phyloP scores from a whole-genome alignment of 192 early-diverging fungal genomes.

The Rhizophagus clarus region DNA sequence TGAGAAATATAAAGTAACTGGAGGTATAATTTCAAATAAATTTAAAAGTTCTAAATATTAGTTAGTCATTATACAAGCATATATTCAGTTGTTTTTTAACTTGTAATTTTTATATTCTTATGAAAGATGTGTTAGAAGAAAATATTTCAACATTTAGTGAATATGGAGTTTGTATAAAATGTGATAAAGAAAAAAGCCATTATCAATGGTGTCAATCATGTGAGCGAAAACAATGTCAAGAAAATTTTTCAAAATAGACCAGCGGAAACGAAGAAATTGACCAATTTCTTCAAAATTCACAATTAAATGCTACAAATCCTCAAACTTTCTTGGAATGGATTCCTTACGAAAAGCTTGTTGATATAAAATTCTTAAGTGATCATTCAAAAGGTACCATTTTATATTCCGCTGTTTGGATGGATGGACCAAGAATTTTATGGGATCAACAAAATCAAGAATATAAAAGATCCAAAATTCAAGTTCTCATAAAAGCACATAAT shows the following conservation, averaged over 20 bases:
- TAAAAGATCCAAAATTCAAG: background rate
- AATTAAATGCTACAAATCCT: background rate
- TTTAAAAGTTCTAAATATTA: too few relatives aligned
- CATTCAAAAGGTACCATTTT: background rate
- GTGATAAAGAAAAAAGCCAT: background rate
- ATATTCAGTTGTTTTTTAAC: too few relatives aligned
- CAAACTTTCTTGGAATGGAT: conserved; percentile 3
- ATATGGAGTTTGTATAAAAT: background rate
- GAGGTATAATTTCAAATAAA: too few relatives aligned
- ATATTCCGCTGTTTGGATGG: background rate
- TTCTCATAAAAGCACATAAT: background rate
- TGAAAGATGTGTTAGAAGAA: background rate
- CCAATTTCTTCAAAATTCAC: background rate
- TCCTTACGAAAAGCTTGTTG: background rate
- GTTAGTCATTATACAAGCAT: too few relatives aligned
- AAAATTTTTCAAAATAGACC: background rate
- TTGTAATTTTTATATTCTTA: too few relatives aligned
- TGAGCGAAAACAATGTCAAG: background rate
- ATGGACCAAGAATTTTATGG: background rate
- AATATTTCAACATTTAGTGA: background rate
- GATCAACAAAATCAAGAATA: background rate
- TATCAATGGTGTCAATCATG: background rate
- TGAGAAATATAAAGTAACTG: too few relatives aligned
- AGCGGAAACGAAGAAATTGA: background rate
- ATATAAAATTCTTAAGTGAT: background rate